Evolutionary conservation across 345 rosid genomes (phyloP).

Genomic region (Gossypium sturtianum): DNA sequence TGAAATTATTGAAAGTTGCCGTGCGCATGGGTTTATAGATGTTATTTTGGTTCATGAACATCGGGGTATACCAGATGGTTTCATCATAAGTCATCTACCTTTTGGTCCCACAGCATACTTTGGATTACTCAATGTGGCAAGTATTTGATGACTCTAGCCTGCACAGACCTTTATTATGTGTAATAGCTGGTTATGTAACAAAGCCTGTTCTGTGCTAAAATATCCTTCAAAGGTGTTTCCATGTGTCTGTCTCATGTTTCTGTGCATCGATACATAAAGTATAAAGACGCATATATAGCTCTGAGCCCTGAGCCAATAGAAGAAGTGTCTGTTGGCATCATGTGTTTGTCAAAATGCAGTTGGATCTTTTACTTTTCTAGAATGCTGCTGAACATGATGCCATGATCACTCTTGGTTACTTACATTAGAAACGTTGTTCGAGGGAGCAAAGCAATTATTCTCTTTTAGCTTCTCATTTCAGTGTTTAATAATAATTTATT

Average conservation of each 20-base stretch:
- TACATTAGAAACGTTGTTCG: background rate
- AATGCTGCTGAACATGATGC: background rate
- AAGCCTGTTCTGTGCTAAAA: background rate
- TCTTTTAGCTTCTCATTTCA: background rate
- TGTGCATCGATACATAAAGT: background rate
- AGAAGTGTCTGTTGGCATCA: background rate
- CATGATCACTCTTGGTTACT: background rate
- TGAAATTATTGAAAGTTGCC: slow-evolving; percentile 84
- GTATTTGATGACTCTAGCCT: slow-evolving; percentile 25
- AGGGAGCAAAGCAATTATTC: background rate
- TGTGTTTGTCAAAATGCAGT: background rate
- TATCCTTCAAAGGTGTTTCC: background rate
- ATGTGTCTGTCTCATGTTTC: background rate
- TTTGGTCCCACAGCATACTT: slow-evolving; percentile 95
- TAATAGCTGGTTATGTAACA: too few species aligned
- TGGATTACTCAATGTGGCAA: slow-evolving; percentile 78
- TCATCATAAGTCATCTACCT: slow-evolving; percentile 80
- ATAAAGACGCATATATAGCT: background rate
- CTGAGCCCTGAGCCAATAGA: background rate
- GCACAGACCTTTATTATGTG: background rate
- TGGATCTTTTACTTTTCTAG: background rate
- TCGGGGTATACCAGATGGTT: slow-evolving; percentile 85
- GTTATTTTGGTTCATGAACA: slow-evolving; percentile 83
- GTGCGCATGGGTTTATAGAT: slow-evolving; percentile 81
- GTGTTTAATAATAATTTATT: too few species aligned